These are phyloP conservation scores for Sphagnum tenellum DNA, from an alignment of 225 moss, liverwort and hornwort species.

Conservation along the genomic window DNA sequence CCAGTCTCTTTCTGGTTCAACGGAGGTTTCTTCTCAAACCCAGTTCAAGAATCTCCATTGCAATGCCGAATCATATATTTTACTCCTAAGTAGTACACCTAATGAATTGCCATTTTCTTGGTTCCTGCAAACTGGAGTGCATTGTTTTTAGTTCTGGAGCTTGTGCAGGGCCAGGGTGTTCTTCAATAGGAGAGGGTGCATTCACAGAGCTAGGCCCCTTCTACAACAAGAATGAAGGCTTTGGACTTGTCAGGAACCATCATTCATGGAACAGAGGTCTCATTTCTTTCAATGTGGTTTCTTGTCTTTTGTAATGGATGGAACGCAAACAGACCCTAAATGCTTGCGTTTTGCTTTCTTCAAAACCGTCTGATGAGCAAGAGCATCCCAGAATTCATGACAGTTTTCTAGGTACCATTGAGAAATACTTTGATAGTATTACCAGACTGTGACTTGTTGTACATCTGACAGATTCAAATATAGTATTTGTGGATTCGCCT, in stretches of 20 bases:
- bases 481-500: conserved; percentile 82
- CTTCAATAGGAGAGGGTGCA: conserved; percentile 76
- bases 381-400: too few relatives aligned
- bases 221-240: conserved; percentile 32
- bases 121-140: too few relatives aligned
- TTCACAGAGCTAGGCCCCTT: conserved; percentile 77
- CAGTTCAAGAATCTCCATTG: neutral
- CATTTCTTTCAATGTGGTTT: neutral
- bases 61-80: too few relatives aligned
- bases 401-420: too few relatives aligned
- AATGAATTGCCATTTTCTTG: too few relatives aligned
- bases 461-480: conserved; percentile 43
- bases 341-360: too few relatives aligned
- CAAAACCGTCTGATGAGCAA: too few relatives aligned
- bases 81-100: too few relatives aligned
- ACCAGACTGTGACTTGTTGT: too few relatives aligned
- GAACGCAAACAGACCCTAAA: too few relatives aligned
- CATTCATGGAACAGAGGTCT: conserved; percentile 64
- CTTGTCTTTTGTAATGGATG: neutral
- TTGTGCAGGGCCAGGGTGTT: conserved; percentile 70
- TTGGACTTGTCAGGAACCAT: conserved; percentile 46
- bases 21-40: conserved; percentile 44
- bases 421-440: too few relatives aligned
- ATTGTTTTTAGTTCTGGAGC: neutral
- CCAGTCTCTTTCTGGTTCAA: conserved; percentile 81